Evolutionary conservation across 2,329 filamentous ascomycete species (phyloP).

Genomic region (Camillea tinctor): DNA sequence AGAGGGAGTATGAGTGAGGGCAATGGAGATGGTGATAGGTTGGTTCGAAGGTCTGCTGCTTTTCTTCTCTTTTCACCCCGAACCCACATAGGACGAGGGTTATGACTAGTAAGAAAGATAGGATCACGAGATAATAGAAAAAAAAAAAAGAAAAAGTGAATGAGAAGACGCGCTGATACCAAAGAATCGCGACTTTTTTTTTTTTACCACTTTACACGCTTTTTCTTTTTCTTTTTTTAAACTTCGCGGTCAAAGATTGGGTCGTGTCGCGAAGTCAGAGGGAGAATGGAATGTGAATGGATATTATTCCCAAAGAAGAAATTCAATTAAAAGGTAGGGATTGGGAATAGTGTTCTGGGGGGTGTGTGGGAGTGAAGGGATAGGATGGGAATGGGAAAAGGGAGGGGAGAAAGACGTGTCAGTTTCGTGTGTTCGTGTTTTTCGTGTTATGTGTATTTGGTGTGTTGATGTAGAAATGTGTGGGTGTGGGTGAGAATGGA

Average conservation of each 20-base stretch:
- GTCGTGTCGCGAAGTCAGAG: conserved; percentile 4
- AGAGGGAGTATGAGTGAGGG: too few species aligned
- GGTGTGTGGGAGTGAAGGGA: conserved; percentile 6
- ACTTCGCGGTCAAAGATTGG: conserved; percentile 12
- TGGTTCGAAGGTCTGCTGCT: too few species aligned
- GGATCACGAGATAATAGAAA: too few species aligned
- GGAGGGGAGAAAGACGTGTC: conserved; percentile 30
- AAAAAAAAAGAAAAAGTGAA: too few species aligned
- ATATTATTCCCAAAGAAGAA: conserved; percentile 11
- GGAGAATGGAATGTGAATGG: not conserved
- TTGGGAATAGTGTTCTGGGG: conserved; percentile 31
- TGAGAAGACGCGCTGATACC: conserved; percentile 14
- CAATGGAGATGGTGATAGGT: not conserved
- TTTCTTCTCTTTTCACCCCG: too few species aligned
- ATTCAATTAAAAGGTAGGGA: conserved; percentile 35
- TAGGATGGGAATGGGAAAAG: not conserved
- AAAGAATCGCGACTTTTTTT: conserved; percentile 9
- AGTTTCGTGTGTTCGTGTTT: conserved; percentile 34
- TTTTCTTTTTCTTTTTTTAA: too few species aligned
- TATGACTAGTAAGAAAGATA: too few species aligned
- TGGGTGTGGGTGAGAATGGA: too few species aligned
- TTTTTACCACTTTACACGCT: conserved; percentile 6
- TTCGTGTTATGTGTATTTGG: conserved; percentile 7
- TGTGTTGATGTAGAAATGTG: too few species aligned
- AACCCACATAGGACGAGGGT: too few species aligned